A percentile compares a stretch with the other conserved stretches of the same genome.
These are phyloP conservation scores for Colletotrichum musicola DNA, from an alignment of 2,329 filamentous ascomycete species.

Conservation along the genomic window DNA sequence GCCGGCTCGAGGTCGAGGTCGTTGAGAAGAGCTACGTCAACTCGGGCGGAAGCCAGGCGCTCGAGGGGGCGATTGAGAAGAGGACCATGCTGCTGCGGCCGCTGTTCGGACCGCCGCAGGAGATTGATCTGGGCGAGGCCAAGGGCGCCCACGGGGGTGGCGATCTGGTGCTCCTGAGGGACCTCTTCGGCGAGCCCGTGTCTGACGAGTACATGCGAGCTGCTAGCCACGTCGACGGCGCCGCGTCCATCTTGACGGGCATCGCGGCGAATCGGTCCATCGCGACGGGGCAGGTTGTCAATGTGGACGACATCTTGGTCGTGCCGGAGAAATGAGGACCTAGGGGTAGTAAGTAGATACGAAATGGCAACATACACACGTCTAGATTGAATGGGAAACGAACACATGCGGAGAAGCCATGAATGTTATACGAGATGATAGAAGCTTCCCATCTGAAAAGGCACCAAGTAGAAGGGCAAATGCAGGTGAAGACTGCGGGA, in stretches of 20 bases:
- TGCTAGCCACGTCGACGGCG: slow-evolving; percentile 70
- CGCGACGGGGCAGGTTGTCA: slow-evolving; percentile 67
- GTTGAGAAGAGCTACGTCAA: slow-evolving; percentile 74
- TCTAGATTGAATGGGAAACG: too few species aligned
- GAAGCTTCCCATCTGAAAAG: too few species aligned
- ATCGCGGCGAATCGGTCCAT: slow-evolving; percentile 71
- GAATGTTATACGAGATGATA: too few species aligned
- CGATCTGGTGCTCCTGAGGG: slow-evolving; percentile 67
- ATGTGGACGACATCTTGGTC: slow-evolving; percentile 63
- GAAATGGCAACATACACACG: too few species aligned
- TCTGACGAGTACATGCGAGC: slow-evolving; percentile 66
- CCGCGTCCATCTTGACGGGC: slow-evolving; percentile 69
- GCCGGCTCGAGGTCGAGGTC: slow-evolving; percentile 71
- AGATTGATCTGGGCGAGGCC: slow-evolving; percentile 65
- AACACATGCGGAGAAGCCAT: too few species aligned
- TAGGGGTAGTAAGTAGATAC: background rate
- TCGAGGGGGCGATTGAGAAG: slow-evolving; percentile 65
- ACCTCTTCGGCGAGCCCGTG: slow-evolving; percentile 67
- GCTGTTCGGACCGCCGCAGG: slow-evolving; percentile 68
- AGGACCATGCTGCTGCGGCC: slow-evolving; percentile 63
- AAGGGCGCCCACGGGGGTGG: slow-evolving; percentile 71
- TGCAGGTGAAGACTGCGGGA: too few species aligned
- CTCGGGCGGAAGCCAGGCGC: slow-evolving; percentile 68
- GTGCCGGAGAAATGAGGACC: slow-evolving; percentile 44
- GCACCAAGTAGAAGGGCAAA: too few species aligned